Evolutionary conservation across 768 basidiomycete species (phyloP).

Genomic region (Harrya chromipes): DNA sequence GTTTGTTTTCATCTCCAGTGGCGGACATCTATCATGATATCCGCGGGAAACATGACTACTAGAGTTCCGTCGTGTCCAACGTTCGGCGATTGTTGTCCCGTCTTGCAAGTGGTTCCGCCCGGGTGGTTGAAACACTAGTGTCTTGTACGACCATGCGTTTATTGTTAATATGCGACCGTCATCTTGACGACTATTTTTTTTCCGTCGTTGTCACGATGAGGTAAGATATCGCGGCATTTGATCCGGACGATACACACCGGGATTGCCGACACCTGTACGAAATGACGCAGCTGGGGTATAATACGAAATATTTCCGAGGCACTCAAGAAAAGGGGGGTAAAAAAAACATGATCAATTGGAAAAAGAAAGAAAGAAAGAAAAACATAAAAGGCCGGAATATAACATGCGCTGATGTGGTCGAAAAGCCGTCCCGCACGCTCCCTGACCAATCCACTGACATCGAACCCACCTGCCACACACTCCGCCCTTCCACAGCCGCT

Average conservation of each 20-base stretch:
- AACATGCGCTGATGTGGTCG: no score
- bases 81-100: no score
- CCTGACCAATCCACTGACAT: constrained; percentile 1
- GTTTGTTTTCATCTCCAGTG: no score
- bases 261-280: constrained; percentile 3
- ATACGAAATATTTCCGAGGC: not conserved
- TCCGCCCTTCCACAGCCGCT: constrained; percentile 12
- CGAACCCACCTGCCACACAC: constrained; percentile 12
- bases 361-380: constrained; percentile 1
- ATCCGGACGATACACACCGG: constrained; percentile 22
- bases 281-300: constrained; percentile 33
- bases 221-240: constrained; percentile 26
- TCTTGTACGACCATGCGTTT: no score
- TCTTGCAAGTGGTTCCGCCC: no score
- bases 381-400: not conserved
- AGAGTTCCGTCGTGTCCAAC: no score
- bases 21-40: no score
- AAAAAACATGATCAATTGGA: not conserved
- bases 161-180: no score
- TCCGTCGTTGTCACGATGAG: constrained; percentile 13
- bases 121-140: no score
- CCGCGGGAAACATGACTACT: no score
- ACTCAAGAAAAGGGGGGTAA: not conserved
- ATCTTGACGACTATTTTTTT: not conserved
- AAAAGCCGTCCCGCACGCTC: not conserved